Evolutionary conservation across 495 filamentous ascomycete species (phyloP).

Genomic region (Xylaria cubensis): DNA sequence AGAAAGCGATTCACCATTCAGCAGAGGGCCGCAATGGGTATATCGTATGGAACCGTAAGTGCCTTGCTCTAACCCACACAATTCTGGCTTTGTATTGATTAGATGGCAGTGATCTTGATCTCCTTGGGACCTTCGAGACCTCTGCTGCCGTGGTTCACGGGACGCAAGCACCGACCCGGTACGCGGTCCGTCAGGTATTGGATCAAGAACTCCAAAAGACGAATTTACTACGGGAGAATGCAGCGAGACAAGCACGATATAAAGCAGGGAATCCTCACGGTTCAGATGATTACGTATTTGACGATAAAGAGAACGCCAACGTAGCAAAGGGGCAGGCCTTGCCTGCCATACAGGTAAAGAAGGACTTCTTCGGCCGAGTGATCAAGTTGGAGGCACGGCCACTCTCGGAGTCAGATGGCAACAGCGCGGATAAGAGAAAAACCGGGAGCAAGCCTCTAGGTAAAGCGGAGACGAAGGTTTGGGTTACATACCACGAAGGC

Average conservation of each 20-base stretch:
- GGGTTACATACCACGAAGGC: constrained; percentile 96
- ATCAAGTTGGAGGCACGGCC: constrained; percentile 56
- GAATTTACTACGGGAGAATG: constrained; percentile 63
- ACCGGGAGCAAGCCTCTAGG: constrained; percentile 44
- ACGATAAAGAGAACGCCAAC: constrained; percentile 53
- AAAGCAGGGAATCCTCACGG: constrained; percentile 44
- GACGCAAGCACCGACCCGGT: constrained; percentile 73
- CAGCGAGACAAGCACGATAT: constrained; percentile 62
- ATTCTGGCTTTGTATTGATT: constrained; percentile 11
- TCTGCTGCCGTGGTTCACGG: constrained; percentile 52
- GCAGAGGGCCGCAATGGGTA: constrained; percentile 69
- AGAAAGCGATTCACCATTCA: constrained; percentile 61
- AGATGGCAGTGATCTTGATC: constrained; percentile 62
- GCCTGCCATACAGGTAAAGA: constrained; percentile 62
- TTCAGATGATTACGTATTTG: constrained; percentile 41
- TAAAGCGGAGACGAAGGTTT: constrained; percentile 68
- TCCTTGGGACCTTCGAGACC: constrained; percentile 67
- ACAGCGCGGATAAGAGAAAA: constrained; percentile 45
- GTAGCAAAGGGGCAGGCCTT: constrained; percentile 32
- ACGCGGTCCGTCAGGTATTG: constrained; percentile 88
- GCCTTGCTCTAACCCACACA: background rate
- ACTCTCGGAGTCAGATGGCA: constrained; percentile 48
- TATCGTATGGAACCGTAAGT: constrained; percentile 96
- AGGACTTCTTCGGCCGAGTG: constrained; percentile 89
- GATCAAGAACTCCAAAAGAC: constrained; percentile 85